Percentiles rank a stretch among this genome's conserved stretches.
Evolutionary conservation across 306 rosid genomes (phyloP).

Genomic region (Delonix regia): DNA sequence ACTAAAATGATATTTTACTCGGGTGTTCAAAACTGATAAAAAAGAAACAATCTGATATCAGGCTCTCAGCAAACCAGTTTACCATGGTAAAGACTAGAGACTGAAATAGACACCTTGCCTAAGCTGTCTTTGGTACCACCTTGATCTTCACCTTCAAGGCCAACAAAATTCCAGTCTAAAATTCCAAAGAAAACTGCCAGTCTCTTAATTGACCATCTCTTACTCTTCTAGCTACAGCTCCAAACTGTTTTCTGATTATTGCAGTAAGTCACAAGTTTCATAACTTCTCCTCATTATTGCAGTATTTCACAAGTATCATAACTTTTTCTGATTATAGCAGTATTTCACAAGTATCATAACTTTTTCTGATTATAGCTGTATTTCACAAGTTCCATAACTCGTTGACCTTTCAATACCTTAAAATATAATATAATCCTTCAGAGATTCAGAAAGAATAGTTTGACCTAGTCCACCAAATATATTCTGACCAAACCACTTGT

Average conservation of each 20-base stretch:
- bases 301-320: background rate
- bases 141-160: background rate
- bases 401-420: background rate
- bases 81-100: background rate
- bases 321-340: too few relatives aligned
- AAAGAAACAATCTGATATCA: background rate
- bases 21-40: background rate
- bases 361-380: slow-evolving; percentile 15
- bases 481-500: background rate
- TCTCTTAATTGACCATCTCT: slow-evolving; percentile 17
- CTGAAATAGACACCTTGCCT: slow-evolving; percentile 3
- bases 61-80: background rate
- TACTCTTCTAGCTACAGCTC: background rate
- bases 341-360: background rate
- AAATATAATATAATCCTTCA: background rate
- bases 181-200: background rate
- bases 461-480: background rate
- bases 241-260: slow-evolving; percentile 14
- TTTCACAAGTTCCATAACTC: background rate
- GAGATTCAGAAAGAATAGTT: background rate
- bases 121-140: slow-evolving; percentile 22
- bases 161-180: background rate
- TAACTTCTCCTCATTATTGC: too few relatives aligned
- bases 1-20: too few relatives aligned
- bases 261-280: background rate